Base-by-base conservation (phyloP, 495 filamentous ascomycete species). In the Talaromyces thailandensis region DNA sequence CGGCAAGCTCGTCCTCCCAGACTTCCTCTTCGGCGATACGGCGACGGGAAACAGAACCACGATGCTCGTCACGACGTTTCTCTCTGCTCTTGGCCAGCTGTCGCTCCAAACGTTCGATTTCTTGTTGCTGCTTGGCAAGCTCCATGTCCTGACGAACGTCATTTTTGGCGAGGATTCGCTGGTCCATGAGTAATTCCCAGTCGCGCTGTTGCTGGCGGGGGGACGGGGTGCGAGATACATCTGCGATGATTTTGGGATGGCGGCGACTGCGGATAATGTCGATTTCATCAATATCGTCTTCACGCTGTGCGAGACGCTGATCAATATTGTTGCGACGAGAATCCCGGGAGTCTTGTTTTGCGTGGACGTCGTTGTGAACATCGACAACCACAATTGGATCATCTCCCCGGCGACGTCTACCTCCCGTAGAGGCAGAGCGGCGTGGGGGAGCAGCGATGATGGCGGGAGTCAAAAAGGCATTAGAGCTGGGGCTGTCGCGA, bases 81-180 rank as follows among this genome's bases (percentile, higher is more conserved):
- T 74, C 73, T 24, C 71, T 71, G 40, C 67, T 65, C 21, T 68
- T 70, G 21, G 69, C 73, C 18, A 80, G 64, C 64, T 87, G 75
- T 35, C 75, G 69, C 67, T 76, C 68, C 63, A 81, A 43, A 4
- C 70, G 64, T 59, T 80, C 75, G 31, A 80, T 75, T 65, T 82
- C 80, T 64, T 72, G 71, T 65, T 77, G 73, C 57, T 75, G 72
- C 31, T 70, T 72, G 24, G 67, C 64, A 56, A 80, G 67, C 64
- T 80, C 75, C 23, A 77, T 18, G 60, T 78, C 75, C 61, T 78
- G 76, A 0, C 72, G 70, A 12, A 67, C 53, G 62, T 80, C 72
- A 48, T 71, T 73, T 51, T 63, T 66, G 65, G 76, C 68, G 31
- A 78, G 69, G 21, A 76, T 9, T 0, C 73, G 73, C 66, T 77